Conservation (phyloP, 1,139 yeast species). For the Candida smagusa region DNA sequence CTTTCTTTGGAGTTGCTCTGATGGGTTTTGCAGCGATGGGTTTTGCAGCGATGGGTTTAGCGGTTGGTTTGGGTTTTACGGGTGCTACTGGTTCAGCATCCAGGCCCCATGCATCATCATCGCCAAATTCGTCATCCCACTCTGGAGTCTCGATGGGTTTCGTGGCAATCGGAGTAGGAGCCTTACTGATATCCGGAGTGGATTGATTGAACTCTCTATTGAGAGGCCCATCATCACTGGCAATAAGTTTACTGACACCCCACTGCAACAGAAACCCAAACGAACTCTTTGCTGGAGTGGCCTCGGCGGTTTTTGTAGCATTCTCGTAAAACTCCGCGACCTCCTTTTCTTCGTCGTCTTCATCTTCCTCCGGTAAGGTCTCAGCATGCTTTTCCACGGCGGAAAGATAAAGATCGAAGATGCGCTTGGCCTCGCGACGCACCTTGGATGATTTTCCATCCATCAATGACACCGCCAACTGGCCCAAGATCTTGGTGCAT, state of each 20-base stretch:
- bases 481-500: conserved; percentile 79
- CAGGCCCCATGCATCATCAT: conserved; percentile 31
- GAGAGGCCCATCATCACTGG: conserved; percentile 32
- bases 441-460: conserved; percentile 68
- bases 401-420: conserved; percentile 62
- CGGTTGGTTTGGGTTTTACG: conserved; percentile 18
- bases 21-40: too few relatives aligned
- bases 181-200: conserved; percentile 39
- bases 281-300: neutral
- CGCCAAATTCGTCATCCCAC: conserved; percentile 15
- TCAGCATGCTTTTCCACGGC: conserved; percentile 65
- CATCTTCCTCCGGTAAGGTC: conserved; percentile 48
- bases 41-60: too few relatives aligned
- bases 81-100: conserved; percentile 25
- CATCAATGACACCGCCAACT: conserved; percentile 77
- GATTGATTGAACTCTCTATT: conserved; percentile 40
- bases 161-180: conserved; percentile 21
- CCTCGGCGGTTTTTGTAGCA: conserved; percentile 17
- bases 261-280: conserved; percentile 27
- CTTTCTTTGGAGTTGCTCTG: too few relatives aligned
- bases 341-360: conserved; percentile 34
- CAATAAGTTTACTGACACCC: conserved; percentile 36
- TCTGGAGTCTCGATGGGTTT: conserved; percentile 3
- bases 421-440: conserved; percentile 64
- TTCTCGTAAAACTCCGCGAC: conserved; percentile 29